Percentiles rank a stretch among this genome's conserved stretches.
These are phyloP conservation scores for Heritiera littoralis DNA, from an alignment of 345 rosid species.

Conservation along the genomic window DNA sequence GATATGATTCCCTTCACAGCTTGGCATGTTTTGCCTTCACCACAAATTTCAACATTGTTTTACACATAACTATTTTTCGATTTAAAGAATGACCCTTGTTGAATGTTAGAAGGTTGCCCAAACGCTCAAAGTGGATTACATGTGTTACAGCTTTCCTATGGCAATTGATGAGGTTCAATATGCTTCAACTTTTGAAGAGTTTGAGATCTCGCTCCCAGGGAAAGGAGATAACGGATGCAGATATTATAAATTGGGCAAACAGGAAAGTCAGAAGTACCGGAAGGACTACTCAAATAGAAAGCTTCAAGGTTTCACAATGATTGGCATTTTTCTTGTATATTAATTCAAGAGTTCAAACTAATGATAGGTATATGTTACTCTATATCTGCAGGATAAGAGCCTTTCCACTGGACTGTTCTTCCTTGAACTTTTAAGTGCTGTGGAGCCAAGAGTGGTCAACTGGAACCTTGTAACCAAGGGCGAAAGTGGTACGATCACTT, in stretches of 20 bases:
- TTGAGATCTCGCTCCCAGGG: constrained; percentile 75
- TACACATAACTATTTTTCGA: no score
- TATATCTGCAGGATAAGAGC: constrained; percentile 67
- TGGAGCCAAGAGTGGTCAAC: constrained; percentile 93
- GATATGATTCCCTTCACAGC: background rate
- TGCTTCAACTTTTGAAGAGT: constrained; percentile 88
- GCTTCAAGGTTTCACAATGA: constrained; percentile 64
- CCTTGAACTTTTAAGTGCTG: constrained; percentile 84
- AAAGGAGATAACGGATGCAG: constrained; percentile 72
- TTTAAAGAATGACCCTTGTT: background rate
- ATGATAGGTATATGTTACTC: background rate
- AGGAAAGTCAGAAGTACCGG: constrained; percentile 60
- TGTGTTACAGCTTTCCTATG: constrained; percentile 74
- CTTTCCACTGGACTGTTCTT: constrained; percentile 79
- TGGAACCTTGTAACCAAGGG: constrained; percentile 98
- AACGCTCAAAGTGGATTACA: constrained; percentile 9
- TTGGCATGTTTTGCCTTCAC: background rate
- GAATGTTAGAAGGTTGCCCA: background rate
- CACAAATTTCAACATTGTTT: no score
- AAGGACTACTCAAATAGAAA: constrained; percentile 59
- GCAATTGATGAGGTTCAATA: constrained; percentile 87
- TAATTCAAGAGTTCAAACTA: background rate
- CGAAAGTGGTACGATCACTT: constrained; percentile 59
- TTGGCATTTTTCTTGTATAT: constrained; percentile 1
- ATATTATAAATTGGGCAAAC: constrained; percentile 83